A percentile compares a stretch with the other conserved stretches of the same genome.
phyloP scores from a whole-genome alignment of 2,329 filamentous ascomycete genomes.

The Zasmidium citrigriseum region DNA sequence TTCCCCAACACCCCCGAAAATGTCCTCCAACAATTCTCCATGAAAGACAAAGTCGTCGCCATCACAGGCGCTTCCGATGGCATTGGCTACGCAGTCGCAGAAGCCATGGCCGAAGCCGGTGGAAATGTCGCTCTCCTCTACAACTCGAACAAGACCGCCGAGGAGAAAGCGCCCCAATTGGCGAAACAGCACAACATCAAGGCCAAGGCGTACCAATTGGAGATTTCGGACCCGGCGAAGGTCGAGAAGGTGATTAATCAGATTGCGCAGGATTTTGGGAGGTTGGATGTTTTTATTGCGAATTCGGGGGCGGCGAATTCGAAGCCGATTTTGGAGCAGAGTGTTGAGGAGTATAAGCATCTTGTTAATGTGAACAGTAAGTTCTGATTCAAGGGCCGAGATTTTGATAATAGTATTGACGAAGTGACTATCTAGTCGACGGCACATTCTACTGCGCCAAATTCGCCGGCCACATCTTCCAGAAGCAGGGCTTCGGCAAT shows the following conservation, averaged over 20 bases:
- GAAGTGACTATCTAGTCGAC: constrained; percentile 25
- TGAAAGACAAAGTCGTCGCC: constrained; percentile 77
- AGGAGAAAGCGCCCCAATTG: constrained; percentile 10
- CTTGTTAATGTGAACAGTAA: constrained; percentile 58
- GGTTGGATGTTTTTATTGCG: constrained; percentile 85
- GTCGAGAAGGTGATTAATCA: constrained; percentile 70
- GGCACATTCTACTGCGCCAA: constrained; percentile 47
- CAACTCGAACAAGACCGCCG: constrained; percentile 66
- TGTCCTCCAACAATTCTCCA: constrained; percentile 9
- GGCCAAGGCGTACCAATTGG: constrained; percentile 64
- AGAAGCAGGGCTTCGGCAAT: constrained; percentile 47
- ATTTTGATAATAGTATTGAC: too few relatives aligned
- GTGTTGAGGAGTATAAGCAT: constrained; percentile 52
- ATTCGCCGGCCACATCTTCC: constrained; percentile 44
- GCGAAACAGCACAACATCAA: constrained; percentile 25
- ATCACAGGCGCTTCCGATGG: constrained; percentile 88
- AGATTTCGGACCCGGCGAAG: constrained; percentile 60
- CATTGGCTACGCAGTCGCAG: constrained; percentile 84
- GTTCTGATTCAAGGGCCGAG: too few relatives aligned
- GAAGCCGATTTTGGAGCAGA: constrained; percentile 58
- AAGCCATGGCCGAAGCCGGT: constrained; percentile 84
- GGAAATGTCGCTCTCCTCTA: constrained; percentile 87
- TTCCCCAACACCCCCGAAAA: constrained; percentile 29
- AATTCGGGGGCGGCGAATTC: constrained; percentile 87
- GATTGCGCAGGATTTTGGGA: constrained; percentile 68